These are phyloP conservation scores for Tubosaeta sp. DNA, from an alignment of 768 basidiomycete genomes.

Conservation along the genomic window DNA sequence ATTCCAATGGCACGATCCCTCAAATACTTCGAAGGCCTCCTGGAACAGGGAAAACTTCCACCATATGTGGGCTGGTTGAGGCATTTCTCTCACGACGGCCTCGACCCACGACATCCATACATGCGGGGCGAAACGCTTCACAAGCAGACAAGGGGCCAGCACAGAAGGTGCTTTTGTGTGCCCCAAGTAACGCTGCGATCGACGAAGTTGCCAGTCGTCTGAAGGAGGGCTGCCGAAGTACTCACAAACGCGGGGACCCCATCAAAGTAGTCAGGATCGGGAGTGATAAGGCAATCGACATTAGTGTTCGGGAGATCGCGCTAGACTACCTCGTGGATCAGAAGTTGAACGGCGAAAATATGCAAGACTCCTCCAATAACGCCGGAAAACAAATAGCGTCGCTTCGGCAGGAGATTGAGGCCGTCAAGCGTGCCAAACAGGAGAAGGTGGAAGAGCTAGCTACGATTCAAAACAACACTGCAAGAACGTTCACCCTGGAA, in stretches of 20 bases:
- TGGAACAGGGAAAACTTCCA: conserved; percentile 98
- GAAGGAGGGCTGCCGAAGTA: conserved; percentile 67
- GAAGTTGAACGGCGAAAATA: conserved; percentile 48
- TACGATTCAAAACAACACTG: conserved; percentile 51
- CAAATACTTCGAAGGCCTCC: conserved; percentile 62
- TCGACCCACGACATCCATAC: conserved; percentile 44
- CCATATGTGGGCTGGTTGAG: conserved; percentile 91
- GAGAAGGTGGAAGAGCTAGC: conserved; percentile 60
- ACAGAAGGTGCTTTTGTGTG: conserved; percentile 85
- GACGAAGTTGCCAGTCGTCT: conserved; percentile 91
- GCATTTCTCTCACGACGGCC: conserved; percentile 66
- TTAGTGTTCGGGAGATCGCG: conserved; percentile 78
- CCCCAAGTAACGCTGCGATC: conserved; percentile 97
- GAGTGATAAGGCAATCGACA: conserved; percentile 65
- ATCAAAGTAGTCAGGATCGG: conserved; percentile 92
- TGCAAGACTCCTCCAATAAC: conserved; percentile 43
- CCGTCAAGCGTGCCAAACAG: conserved; percentile 55
- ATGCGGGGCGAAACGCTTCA: conserved; percentile 40
- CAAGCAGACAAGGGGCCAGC: conserved; percentile 42
- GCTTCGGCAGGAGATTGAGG: conserved; percentile 65
- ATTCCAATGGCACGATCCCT: not conserved
- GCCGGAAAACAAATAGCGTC: conserved; percentile 51
- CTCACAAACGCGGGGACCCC: conserved; percentile 47
- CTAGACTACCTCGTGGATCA: conserved; percentile 84
- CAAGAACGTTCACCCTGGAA: conserved; percentile 52